Evolutionary conservation across 1,284 basidiomycete genomes (phyloP), one percentile per base, ranked within the genome.

Genomic region (Ganoderma lingzhi): DNA sequence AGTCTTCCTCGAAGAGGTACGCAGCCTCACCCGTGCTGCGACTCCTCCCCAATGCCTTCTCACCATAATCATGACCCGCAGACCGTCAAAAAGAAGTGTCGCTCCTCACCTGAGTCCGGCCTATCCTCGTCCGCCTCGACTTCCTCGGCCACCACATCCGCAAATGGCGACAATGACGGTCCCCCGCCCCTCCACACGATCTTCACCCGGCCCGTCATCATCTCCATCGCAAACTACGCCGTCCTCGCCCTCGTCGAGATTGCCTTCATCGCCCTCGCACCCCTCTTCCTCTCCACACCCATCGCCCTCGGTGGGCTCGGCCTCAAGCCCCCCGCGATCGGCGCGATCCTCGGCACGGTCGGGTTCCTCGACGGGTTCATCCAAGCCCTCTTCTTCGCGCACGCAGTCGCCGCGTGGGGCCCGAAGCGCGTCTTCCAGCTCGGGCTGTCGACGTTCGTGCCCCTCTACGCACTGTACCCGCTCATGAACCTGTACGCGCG

Each of bases 281-380:
- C 92, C 6, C 78, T 93, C 53, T 93, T 92, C 78, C 83, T 88
- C 69, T 85, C 91, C 17, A 91, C 90, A 8, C 90, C 90, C 90
- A 82, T 90, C 64, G 81, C 81, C 62, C 80, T 88, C 9, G 92
- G 92, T 61, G 92, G 92, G 0, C 83, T 93, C 5, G 91, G 90
- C 1, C 80, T 92, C 35, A 73, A 84, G 0, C 90, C 92, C 0
- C 78, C 86, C 1, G 78, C 75, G 28, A 93, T 93, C 41, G 92
- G 92, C 10, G 82, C 82, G 17, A 81, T 88, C 66, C 78, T 93
- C 35, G 87, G 87, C n/a, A 65, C 81, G 2, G 87, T 84, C 72
- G 92, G 91, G 9, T 69, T 91, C n/a, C 73, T 87, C 62, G 88
- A 91, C 73, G 91, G 90, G 2, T 5, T 83, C 30, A 82, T 89